Evolutionary conservation across 805 yeast species (phyloP), one percentile per base, ranked within the genome.

Genomic region (Yamadazyma paraphyllophila): DNA sequence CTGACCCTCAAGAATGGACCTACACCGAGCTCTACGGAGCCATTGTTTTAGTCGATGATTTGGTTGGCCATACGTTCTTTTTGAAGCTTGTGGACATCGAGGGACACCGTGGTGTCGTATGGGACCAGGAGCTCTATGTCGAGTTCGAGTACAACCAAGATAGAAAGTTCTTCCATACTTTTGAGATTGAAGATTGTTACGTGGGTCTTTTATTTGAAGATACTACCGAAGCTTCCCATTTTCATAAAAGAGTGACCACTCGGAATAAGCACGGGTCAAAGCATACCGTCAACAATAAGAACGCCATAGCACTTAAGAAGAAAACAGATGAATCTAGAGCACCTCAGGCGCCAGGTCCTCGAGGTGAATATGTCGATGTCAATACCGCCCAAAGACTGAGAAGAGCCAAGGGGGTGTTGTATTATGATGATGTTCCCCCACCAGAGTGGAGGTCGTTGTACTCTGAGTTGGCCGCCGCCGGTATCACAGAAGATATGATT

Each of bases 71-170:
- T 63, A 89, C 97, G 0, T 90, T 88, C 59, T 94, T 90, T 63
- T 73, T 94, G 38, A 94, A 94, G 62, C 62, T 94, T 43, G 95
- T 94, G 6, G 99, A 94, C 59, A 81, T 92, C 27, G 59, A 73
- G 32, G 96, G 95, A 6, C 78, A 81, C 50, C 72, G 85, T 35
- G 98, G 98, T 30, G 96, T 94, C 0, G 53, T 94, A 0, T 94
- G 99, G 99, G 99, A 94, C 64, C 99, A 94, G 65, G 99, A 94
- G 65, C 66, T 94, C 40, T 92, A 88, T 58, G 83, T 88, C 10
- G 85, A 88, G 57, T 90, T 94, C 63, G 83, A 84, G 55, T 94
- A 94, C 66, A 80, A 87, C 59, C 98, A 94, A 65, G 99, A 94
- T 64, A 78, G 99, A 27, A 82, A 96, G 33, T 94, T 88, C 66